These are phyloP conservation scores for Pseudisothecium myosuroides DNA, from an alignment of 225 moss, liverwort and hornwort genomes.

Conservation along the genomic window DNA sequence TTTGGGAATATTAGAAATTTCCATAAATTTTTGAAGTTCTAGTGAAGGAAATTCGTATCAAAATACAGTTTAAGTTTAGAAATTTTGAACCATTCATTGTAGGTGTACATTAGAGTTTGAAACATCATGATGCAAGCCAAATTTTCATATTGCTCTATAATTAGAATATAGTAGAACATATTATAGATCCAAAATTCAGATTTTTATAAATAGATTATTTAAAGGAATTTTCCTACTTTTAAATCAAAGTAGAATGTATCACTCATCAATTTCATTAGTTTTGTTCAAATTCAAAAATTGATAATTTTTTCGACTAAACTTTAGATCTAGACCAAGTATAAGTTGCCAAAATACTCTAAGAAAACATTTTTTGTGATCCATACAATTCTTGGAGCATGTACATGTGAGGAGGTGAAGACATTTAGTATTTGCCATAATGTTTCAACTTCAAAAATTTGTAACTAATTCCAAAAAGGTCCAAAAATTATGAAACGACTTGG, in stretches of 20 bases:
- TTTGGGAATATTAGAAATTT: not conserved
- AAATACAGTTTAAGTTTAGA: rapidly evolving
- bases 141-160: not conserved
- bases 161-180: rapidly evolving
- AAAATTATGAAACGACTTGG: not conserved
- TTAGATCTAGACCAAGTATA: not conserved
- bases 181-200: not conserved
- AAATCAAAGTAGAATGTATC: not conserved
- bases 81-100: not conserved
- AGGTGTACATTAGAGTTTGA: not conserved
- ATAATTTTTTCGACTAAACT: not conserved
- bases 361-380: not conserved
- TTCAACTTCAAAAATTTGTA: not conserved
- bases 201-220: not conserved
- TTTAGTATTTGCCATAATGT: too few relatives aligned
- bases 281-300: not conserved
- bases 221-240: not conserved
- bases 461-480: not conserved
- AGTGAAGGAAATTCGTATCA: not conserved
- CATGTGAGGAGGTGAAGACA: not conserved
- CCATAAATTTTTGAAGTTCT: not conserved
- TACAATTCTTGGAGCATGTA: too few relatives aligned
- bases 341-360: not conserved
- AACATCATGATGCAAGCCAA: not conserved
- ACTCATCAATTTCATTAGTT: not conserved